phyloP scores from a whole-genome alignment of 768 basidiomycete species.

The Psilocybe tampanensis region DNA sequence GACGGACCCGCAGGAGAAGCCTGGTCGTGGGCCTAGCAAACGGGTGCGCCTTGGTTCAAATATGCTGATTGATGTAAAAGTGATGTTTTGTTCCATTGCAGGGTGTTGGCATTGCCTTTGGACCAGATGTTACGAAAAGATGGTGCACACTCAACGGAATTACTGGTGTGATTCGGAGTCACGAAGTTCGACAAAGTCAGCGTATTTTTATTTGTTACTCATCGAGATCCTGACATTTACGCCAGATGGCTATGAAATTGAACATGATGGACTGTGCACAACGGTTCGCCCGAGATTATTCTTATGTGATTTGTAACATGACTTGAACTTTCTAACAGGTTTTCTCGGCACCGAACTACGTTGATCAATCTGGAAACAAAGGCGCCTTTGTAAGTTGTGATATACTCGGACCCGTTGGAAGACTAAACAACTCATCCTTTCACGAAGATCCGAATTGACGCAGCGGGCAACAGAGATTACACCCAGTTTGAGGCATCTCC shows the following conservation, averaged over 20 bases:
- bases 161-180: constrained; percentile 89
- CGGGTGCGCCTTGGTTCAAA: constrained; percentile 57
- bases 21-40: constrained; percentile 95
- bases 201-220: constrained; percentile 10
- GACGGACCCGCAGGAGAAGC: constrained; percentile 92
- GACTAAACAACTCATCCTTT: constrained; percentile 3
- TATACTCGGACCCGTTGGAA: background rate
- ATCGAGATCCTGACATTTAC: background rate
- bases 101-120: constrained; percentile 96
- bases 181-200: constrained; percentile 92
- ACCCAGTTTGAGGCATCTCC: constrained; percentile 83
- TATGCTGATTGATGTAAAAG: constrained; percentile 5
- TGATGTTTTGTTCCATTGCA: constrained; percentile 29
- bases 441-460: constrained; percentile 80
- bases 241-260: constrained; percentile 89
- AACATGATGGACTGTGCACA: constrained; percentile 93
- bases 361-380: constrained; percentile 90
- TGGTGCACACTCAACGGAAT: constrained; percentile 91
- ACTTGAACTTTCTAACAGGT: constrained; percentile 49
- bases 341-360: constrained; percentile 95
- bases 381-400: constrained; percentile 76
- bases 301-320: background rate
- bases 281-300: constrained; percentile 54
- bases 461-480: constrained; percentile 72
- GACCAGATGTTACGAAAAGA: constrained; percentile 87